Percentiles rank a stretch among this genome's conserved stretches.
These are phyloP conservation scores for Dissoconium aciculare DNA, from an alignment of 2,329 filamentous ascomycete species.

Conservation along the genomic window DNA sequence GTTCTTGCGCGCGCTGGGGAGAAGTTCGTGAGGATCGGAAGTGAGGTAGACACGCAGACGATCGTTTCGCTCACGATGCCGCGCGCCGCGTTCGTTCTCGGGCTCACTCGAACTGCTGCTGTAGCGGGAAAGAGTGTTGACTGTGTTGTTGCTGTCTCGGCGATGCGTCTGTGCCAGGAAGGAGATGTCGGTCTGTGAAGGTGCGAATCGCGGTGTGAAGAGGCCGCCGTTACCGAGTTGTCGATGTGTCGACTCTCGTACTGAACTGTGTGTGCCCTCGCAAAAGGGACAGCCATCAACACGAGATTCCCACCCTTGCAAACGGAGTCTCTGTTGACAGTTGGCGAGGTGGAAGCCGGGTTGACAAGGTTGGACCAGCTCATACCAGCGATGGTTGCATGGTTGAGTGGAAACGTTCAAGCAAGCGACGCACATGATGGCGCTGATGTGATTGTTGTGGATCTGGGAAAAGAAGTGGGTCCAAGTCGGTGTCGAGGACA, in stretches of 20 bases:
- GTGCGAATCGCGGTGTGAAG: neutral
- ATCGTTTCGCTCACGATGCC: constrained; percentile 22
- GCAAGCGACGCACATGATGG: constrained; percentile 35
- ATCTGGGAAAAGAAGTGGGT: too few species aligned
- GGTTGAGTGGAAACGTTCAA: constrained; percentile 33
- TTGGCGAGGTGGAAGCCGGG: constrained; percentile 32
- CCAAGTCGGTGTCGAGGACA: too few species aligned
- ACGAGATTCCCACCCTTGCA: constrained; percentile 37
- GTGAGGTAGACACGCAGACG: constrained; percentile 23
- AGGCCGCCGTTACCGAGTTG: constrained; percentile 29
- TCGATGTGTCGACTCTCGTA: constrained; percentile 31
- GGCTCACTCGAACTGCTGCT: constrained; percentile 1
- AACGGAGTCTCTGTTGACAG: constrained; percentile 30
- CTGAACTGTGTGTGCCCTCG: constrained; percentile 17
- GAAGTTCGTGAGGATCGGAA: constrained; percentile 19
- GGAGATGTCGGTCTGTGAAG: constrained; percentile 1
- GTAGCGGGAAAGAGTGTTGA: constrained; percentile 2
- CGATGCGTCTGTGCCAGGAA: constrained; percentile 5
- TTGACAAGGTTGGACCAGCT: constrained; percentile 31
- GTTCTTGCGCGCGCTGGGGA: constrained; percentile 21
- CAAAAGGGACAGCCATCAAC: constrained; percentile 36
- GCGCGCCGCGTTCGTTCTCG: constrained; percentile 15
- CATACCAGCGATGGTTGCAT: constrained; percentile 37
- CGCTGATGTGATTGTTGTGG: neutral
- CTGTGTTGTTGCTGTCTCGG: constrained; percentile 8